A percentile compares a stretch with the other conserved stretches of the same genome.
These are phyloP conservation scores for Quercus phellos DNA, from an alignment of 331 rosid genomes.

Conservation along the genomic window DNA sequence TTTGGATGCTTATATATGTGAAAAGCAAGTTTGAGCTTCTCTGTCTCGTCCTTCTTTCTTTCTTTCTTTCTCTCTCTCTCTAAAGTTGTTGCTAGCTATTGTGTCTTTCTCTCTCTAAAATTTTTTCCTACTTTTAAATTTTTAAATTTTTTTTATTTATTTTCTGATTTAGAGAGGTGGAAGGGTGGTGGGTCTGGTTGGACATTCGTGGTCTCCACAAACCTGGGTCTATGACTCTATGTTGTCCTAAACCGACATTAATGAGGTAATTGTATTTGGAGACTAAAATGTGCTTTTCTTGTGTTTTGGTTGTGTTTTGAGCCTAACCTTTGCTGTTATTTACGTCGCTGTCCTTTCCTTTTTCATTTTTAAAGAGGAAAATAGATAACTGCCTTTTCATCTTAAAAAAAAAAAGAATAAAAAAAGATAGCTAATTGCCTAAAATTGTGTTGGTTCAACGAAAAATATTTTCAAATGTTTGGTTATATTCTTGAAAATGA, in stretches of 20 bases:
- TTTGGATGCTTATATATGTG: constrained; percentile 32
- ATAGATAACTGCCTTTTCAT: too few species aligned
- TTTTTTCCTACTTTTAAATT: not conserved
- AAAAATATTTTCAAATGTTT: too few species aligned
- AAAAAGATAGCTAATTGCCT: too few species aligned
- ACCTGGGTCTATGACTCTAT: constrained; percentile 19
- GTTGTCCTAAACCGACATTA: constrained; percentile 31
- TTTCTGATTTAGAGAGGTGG: not conserved
- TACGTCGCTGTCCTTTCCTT: constrained; percentile 21
- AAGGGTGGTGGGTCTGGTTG: constrained; percentile 2
- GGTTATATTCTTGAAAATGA: too few species aligned
- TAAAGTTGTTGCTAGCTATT: constrained; percentile 15
- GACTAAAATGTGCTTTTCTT: not conserved
- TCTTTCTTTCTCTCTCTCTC: constrained; percentile 25
- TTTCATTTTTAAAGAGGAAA: too few species aligned
- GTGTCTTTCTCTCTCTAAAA: constrained; percentile 39
- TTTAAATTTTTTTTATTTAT: not conserved
- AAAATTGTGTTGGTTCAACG: rapidly evolving
- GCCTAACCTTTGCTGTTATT: constrained; percentile 17
- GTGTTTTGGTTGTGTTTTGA: constrained; percentile 10
- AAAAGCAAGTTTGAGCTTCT: constrained; percentile 30
- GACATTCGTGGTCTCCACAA: constrained; percentile 67
- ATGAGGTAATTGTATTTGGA: constrained; percentile 19
- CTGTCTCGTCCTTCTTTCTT: constrained; percentile 14
- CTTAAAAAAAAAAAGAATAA: too few species aligned